Percentiles rank a stretch among this genome's conserved stretches.
phyloP scores from a whole-genome alignment of 2,329 filamentous ascomycete genomes.

The Aureobasidium sp. region DNA sequence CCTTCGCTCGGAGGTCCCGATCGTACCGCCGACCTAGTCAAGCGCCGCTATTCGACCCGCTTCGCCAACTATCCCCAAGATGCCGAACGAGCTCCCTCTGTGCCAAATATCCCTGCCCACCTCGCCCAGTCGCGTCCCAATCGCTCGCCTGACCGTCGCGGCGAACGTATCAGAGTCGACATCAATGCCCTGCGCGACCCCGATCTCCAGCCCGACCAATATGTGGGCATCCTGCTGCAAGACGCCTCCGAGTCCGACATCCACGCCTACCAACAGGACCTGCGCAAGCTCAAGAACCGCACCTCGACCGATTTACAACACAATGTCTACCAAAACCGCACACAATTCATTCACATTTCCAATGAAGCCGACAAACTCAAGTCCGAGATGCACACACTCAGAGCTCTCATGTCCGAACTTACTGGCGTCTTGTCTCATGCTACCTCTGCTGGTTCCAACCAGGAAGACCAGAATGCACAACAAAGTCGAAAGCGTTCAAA shows the following conservation, averaged over 20 bases:
- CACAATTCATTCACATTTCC: constrained; percentile 98
- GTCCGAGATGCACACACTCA: constrained; percentile 84
- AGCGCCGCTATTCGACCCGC: constrained; percentile 86
- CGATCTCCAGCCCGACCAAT: constrained; percentile 71
- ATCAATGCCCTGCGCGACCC: constrained; percentile 72
- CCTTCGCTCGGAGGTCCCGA: constrained; percentile 31
- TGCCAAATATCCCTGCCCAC: constrained; percentile 54
- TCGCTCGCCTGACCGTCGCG: constrained; percentile 41
- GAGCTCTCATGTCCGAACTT: constrained; percentile 86
- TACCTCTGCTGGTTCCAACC: constrained; percentile 33
- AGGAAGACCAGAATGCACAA: constrained; percentile 30
- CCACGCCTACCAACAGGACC: constrained; percentile 66
- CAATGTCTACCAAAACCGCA: constrained; percentile 93
- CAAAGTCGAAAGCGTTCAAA: constrained; percentile 47
- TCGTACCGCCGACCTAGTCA: constrained; percentile 74
- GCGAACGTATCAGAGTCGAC: constrained; percentile 62
- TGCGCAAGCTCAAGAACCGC: constrained; percentile 69
- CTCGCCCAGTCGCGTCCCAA: constrained; percentile 43
- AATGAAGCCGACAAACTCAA: constrained; percentile 98
- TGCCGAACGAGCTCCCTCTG: constrained; percentile 48
- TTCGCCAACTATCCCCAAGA: constrained; percentile 64
- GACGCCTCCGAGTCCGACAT: constrained; percentile 87
- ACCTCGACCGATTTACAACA: constrained; percentile 82
- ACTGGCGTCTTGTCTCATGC: constrained; percentile 47
- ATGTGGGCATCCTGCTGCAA: constrained; percentile 64